phyloP scores from a whole-genome alignment of 495 filamentous ascomycete genomes.

The Podospora didyma region DNA sequence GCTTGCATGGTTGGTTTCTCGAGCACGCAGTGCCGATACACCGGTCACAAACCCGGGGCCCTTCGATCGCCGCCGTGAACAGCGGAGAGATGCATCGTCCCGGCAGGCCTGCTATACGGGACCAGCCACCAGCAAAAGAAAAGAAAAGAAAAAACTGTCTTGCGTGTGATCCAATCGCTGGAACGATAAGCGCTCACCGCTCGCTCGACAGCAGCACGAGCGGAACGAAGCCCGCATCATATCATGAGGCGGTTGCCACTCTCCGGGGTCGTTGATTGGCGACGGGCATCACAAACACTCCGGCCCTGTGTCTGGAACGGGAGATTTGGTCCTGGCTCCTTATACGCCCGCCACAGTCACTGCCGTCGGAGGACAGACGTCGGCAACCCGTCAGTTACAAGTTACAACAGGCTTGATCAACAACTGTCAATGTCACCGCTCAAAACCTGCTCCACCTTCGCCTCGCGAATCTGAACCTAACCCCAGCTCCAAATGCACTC shows the following conservation, averaged over 20 bases:
- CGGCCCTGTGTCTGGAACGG: not conserved
- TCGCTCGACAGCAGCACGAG: not conserved
- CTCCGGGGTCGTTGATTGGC: not conserved
- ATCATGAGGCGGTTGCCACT: not conserved
- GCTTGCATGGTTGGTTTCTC: no score
- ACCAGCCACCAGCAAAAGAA: not conserved
- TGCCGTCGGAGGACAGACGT: not conserved
- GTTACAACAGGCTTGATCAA: not conserved
- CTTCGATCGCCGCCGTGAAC: not conserved
- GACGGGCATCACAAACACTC: not conserved
- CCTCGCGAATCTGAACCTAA: not conserved
- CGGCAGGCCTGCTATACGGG: not conserved
- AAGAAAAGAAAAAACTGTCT: not conserved
- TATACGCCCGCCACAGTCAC: not conserved
- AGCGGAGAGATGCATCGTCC: not conserved
- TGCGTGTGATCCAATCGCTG: not conserved
- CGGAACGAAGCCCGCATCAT: not conserved
- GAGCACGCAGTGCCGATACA: not conserved
- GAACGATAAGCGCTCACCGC: not conserved
- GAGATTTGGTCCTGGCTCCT: not conserved
- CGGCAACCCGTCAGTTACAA: not conserved
- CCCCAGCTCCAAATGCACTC: not conserved
- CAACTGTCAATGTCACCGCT: not conserved
- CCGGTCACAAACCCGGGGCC: not conserved
- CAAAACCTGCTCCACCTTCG: not conserved